Evolutionary conservation across 208 protist genomes (phyloP).

Genomic region (Leishmania gerbilli): DNA sequence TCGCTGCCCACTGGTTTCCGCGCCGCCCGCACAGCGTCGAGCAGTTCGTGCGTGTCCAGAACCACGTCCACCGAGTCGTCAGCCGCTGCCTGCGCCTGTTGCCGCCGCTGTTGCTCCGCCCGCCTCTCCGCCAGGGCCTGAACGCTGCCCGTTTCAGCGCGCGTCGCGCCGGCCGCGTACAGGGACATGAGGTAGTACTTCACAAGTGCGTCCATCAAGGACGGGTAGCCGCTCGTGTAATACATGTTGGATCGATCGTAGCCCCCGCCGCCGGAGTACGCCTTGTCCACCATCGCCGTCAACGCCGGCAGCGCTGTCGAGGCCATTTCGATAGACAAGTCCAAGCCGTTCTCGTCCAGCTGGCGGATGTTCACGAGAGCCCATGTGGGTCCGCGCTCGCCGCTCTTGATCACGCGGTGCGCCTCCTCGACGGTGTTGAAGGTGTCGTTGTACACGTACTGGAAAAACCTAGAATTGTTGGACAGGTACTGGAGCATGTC

Average conservation of each 20-base stretch:
- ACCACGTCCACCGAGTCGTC: background rate
- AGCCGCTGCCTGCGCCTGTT: background rate
- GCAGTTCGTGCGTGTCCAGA: background rate
- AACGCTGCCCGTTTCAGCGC: background rate
- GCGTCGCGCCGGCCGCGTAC: background rate
- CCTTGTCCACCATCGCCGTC: constrained; percentile 11
- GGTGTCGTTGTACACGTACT: constrained; percentile 41
- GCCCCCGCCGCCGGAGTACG: constrained; percentile 32
- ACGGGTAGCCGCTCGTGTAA: constrained; percentile 61
- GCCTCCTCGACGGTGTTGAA: constrained; percentile 34
- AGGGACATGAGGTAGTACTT: constrained; percentile 45
- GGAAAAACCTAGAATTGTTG: constrained; percentile 31
- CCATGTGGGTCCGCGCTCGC: constrained; percentile 29
- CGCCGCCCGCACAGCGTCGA: background rate
- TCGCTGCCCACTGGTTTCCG: background rate
- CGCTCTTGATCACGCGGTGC: constrained; percentile 12
- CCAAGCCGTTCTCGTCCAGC: constrained; percentile 23
- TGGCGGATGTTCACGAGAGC: constrained; percentile 37
- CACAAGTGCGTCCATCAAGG: constrained; percentile 52
- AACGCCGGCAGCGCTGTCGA: constrained; percentile 19
- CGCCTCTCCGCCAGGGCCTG: background rate
- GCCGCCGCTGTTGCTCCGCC: background rate
- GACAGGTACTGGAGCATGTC: constrained; percentile 37
- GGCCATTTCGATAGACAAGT: constrained; percentile 39
- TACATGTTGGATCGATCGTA: constrained; percentile 59